These are phyloP conservation scores for Globisporangium radiosum DNA, from an alignment of 352 stramenopile species.

Conservation along the genomic window DNA sequence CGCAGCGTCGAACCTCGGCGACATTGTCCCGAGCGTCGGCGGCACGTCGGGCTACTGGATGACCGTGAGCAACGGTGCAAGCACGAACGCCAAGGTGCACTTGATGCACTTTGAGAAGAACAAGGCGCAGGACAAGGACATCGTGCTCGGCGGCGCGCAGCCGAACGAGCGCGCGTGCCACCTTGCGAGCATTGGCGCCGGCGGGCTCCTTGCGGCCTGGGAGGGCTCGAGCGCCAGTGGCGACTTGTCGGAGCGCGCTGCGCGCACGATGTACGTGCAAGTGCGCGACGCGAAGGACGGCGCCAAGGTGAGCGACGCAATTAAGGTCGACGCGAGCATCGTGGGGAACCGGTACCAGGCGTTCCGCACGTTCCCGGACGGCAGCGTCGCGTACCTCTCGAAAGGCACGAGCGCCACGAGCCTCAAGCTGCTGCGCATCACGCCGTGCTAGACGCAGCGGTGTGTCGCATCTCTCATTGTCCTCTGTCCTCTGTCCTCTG, in stretches of 20 bases:
- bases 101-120: conserved; percentile 53
- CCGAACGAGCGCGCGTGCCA: conserved; percentile 48
- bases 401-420: conserved; percentile 29
- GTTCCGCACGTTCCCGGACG: conserved; percentile 41
- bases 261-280: conserved; percentile 45
- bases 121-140: conserved; percentile 35
- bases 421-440: conserved; percentile 46
- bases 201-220: conserved; percentile 41
- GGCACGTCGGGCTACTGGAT: conserved; percentile 47
- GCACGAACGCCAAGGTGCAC: conserved; percentile 42
- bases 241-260: conserved; percentile 20
- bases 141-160: conserved; percentile 38
- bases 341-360: conserved; percentile 61
- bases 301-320: conserved; percentile 32
- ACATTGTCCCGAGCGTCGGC: conserved; percentile 31
- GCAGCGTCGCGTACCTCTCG: conserved; percentile 45
- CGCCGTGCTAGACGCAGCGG: conserved; percentile 22
- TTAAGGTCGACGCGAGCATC: conserved; percentile 33
- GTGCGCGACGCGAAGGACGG: conserved; percentile 34
- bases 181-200: conserved; percentile 29
- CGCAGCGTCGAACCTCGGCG: conserved; percentile 35
- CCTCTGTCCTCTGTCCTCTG: no score
- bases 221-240: conserved; percentile 33
- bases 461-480: background rate
- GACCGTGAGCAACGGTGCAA: conserved; percentile 45